Base-by-base conservation (phyloP, 495 filamentous ascomycete genomes). In the Penicillium canescens region DNA sequence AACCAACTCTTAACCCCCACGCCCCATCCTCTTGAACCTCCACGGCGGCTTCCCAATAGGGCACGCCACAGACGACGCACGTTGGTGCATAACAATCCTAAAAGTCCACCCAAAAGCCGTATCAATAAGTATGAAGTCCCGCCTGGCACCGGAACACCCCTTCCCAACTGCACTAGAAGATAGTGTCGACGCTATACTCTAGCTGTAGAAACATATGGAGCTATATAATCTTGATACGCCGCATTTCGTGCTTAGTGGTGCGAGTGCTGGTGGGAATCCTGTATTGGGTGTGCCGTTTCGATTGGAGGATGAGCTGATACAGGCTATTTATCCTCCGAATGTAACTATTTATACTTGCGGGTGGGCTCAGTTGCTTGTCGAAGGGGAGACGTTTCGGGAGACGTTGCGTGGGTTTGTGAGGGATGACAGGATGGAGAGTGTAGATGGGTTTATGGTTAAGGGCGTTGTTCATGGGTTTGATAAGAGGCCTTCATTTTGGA, bases 261-360 rank as follows among this genome's bases (percentile, higher is more conserved):
- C 88, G 63, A 87, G 82, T 0, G 86, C 87, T 2, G 90, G 90
- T 1, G 91, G 81, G 5, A 95, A 92, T 59, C 81, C 92, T 46
- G 77, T 80, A 7, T 81, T 92, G 52, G 88, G 87, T 0, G 80
- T 89, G 0, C 84, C 86, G 0, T 68, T 94, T 4, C 75, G 83
- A 20, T 65, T 92, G 0, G 59, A 78, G 7, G 35, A 24, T 3
- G 21, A 31, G 34, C 20, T 61, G 1, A 36, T 66, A 16, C 31
- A 50, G 24, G 45, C 49, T 24, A 49, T 60, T 6, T 59, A 56
- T 39, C 60, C 63, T 23, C 14, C 35, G 4, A 16, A 23, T 42
- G 60, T 66, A 14, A 49, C 55, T 2, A 59, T 63, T 10, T 66
- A 66, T 50, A 66, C 60, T 4, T 63, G 63, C 56, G 60, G 56